Percentiles rank a stretch among this genome's conserved stretches.
Conservation (phyloP, 345 rosid species). For the Eucalyptus brandiana region DNA sequence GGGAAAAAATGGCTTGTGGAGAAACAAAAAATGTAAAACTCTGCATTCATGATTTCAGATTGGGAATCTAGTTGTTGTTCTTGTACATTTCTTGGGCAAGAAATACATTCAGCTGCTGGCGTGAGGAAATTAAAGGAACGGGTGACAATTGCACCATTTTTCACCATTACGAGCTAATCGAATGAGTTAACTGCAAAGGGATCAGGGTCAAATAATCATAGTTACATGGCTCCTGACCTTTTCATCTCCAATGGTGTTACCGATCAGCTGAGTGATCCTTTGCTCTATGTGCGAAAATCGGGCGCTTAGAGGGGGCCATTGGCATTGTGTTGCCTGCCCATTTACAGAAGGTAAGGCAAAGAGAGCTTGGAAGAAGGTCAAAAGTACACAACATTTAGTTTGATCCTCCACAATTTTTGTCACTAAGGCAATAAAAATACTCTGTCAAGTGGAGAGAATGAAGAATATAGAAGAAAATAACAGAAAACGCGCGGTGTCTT, state of each 20-base stretch:
- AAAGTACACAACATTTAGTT: neutral
- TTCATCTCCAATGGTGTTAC: neutral
- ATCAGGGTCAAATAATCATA: neutral
- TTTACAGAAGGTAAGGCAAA: slow-evolving; percentile 71
- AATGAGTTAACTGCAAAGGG: slow-evolving; percentile 1
- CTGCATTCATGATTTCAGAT: neutral
- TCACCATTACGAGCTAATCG: slow-evolving; percentile 2
- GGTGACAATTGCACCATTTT: slow-evolving; percentile 23
- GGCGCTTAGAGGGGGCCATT: neutral
- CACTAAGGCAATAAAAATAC: neutral
- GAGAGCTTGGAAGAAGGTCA: slow-evolving; percentile 32
- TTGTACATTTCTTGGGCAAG: neutral
- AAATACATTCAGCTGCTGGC: neutral
- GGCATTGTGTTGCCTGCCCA: neutral
- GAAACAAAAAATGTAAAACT: neutral
- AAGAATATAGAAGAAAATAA: neutral
- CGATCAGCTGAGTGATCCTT: neutral
- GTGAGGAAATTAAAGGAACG: slow-evolving; percentile 10
- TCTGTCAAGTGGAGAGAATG: neutral
- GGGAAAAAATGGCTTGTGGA: neutral
- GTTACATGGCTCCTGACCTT: neutral
- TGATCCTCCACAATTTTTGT: neutral
- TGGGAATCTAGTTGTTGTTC: neutral
- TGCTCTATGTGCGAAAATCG: neutral
- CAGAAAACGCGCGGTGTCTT: neutral